phyloP scores from a whole-genome alignment of 2,329 filamentous ascomycete species.

The Leptoxyphium fumago region DNA sequence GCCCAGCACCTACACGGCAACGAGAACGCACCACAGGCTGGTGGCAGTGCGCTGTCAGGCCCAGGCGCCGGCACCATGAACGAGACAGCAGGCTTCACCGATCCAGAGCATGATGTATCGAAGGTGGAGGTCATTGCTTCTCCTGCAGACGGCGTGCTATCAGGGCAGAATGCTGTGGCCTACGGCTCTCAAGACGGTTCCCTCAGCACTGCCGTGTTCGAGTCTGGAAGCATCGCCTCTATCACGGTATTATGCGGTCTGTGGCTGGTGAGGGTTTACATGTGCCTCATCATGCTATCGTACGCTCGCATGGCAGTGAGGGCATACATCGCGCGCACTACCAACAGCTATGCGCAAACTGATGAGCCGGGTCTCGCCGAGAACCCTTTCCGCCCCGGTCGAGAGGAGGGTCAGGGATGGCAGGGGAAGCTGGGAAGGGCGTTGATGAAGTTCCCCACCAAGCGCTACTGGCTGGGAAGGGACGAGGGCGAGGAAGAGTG shows the following conservation, averaged over 20 bases:
- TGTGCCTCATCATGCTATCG: conserved; percentile 68
- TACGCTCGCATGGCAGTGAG: conserved; percentile 66
- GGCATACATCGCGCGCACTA: conserved; percentile 42
- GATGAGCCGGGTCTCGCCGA: conserved; percentile 35
- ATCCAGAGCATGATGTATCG: conserved; percentile 45
- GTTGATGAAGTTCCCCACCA: conserved; percentile 56
- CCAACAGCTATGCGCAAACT: conserved; percentile 24
- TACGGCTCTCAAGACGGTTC: conserved; percentile 24
- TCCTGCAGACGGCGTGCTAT: conserved; percentile 28
- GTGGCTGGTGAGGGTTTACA: conserved; percentile 67
- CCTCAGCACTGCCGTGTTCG: conserved; percentile 49
- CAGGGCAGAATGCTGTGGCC: conserved; percentile 40
- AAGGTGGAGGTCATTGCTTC: conserved; percentile 39
- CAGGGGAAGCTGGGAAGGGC: conserved; percentile 61
- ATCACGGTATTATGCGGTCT: conserved; percentile 61
- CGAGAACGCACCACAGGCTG: conserved; percentile 18
- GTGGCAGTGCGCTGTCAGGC: conserved; percentile 16
- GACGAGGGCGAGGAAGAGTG: conserved; percentile 51
- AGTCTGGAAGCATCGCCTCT: conserved; percentile 56
- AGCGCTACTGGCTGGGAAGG: conserved; percentile 65
- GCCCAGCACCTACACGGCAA: conserved; percentile 36
- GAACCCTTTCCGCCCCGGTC: conserved; percentile 54
- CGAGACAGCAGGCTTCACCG: conserved; percentile 50
- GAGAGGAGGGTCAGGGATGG: conserved; percentile 66
- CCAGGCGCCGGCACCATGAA: conserved; percentile 43